A percentile compares a stretch with the other conserved stretches of the same genome.
phyloP scores from a whole-genome alignment of 768 basidiomycete genomes.

The Tephrocybe sp. region DNA sequence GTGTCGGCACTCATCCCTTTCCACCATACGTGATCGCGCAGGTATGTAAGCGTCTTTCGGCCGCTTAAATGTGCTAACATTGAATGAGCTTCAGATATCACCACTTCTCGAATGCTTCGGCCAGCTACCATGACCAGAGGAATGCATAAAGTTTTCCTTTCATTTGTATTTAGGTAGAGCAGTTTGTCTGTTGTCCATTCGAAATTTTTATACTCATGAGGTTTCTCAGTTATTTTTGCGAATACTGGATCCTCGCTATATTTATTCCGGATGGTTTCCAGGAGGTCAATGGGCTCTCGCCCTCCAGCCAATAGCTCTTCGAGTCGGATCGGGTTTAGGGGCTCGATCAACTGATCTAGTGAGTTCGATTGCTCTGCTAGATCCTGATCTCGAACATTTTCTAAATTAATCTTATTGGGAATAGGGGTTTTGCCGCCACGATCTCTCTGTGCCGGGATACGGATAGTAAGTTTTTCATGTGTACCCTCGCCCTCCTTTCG shows the following conservation, averaged over 20 bases:
- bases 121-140: not conserved
- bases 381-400: too few relatives aligned
- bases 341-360: too few relatives aligned
- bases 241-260: not conserved
- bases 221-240: not conserved
- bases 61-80: conserved; percentile 26
- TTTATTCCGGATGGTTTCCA: not conserved
- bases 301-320: not conserved
- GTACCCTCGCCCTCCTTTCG: conserved; percentile 3
- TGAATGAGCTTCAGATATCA: conserved; percentile 24
- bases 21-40: conserved; percentile 18
- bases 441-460: not conserved
- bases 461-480: not conserved
- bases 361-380: too few relatives aligned
- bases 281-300: not conserved
- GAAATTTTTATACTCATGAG: not conserved
- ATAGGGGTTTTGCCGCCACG: not conserved
- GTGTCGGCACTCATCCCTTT: conserved; percentile 15
- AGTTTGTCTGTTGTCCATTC: not conserved
- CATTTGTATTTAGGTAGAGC: not conserved
- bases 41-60: conserved; percentile 25
- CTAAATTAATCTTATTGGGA: not conserved
- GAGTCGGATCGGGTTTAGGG: not conserved
- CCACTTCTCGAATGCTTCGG: conserved; percentile 17
- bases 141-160: not conserved